A percentile compares a stretch with the other conserved stretches of the same genome.
Conservation (phyloP, 306 rosid genomes). For the Oemleria cerasiformis region DNA sequence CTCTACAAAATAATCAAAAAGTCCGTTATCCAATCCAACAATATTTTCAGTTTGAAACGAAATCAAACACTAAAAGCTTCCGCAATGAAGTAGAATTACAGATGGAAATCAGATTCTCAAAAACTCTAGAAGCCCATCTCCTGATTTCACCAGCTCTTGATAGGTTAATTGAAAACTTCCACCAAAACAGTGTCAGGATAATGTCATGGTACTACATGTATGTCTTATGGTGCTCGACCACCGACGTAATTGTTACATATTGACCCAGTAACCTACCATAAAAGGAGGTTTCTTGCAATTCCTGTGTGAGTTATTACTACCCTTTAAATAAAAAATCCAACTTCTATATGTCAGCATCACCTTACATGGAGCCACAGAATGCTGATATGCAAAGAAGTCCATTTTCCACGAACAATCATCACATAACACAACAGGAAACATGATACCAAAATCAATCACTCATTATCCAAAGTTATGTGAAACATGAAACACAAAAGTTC, state of each 20-base stretch:
- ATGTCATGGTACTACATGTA: neutral
- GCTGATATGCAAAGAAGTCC: neutral
- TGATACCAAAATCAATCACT: too few relatives aligned
- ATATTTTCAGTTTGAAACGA: too few relatives aligned
- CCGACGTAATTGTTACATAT: neutral
- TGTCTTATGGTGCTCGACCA: neutral
- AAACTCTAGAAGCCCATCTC: too few relatives aligned
- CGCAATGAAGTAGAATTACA: too few relatives aligned
- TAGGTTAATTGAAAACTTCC: neutral
- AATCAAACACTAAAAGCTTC: too few relatives aligned
- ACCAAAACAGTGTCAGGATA: neutral
- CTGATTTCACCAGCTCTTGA: too few relatives aligned
- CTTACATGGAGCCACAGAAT: neutral
- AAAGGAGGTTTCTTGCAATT: neutral
- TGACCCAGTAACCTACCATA: neutral
- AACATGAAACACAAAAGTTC: neutral
- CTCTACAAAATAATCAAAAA: too few relatives aligned
- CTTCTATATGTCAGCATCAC: neutral
- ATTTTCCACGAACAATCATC: neutral
- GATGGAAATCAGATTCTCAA: too few relatives aligned
- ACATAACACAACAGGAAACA: neutral
- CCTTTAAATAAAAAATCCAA: neutral
- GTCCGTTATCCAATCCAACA: too few relatives aligned
- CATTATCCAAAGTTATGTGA: neutral
- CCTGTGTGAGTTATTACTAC: neutral